Evolutionary conservation across 352 stramenopile species (phyloP), one percentile per base, ranked within the genome.

Genomic region (Pythium phragmiticola): DNA sequence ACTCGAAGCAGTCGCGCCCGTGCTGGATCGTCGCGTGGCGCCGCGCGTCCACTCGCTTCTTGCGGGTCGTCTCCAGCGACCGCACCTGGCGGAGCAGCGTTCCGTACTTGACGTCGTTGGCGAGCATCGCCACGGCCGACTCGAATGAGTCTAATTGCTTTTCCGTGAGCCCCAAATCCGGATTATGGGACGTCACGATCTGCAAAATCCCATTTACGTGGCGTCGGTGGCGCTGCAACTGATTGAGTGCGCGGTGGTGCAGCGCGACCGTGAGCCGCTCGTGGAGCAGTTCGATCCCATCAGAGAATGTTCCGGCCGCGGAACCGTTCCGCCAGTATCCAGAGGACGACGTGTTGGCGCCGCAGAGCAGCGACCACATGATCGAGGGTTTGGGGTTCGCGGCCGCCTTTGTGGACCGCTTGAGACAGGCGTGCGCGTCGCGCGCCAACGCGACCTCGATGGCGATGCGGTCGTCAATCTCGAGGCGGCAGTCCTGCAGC

Each of bases 61-160:
- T 66, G 4, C 68, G 65, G 9, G 67, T 83, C n/a, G 73, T 65
- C 17, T 68, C 65, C 0, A 95, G 66, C 45, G 76, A 57, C 11
- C 83, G 74, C 14, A 89, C 69, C 46, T 95, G 86, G 21, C 82
- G 73, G 4, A 66, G 42, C n/a, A 95, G 60, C 43, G 88, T 68
- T 19, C 66, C 78, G 63, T 89, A 88, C 74, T 90, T 92, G 41
- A 93, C 76, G 48, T 95, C 84, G 61, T 88, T 84, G 0, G 67
- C 75, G 36, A 95, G 68, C 81, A 92, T 90, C 1, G 74, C 74
- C 37, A 87, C 72, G 4, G 80, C 78, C 13, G 66, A 75, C 56
- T 92, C 82, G 34, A 95, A 91, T 57, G 86, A 90, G 60, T 92
- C 84, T 6, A 95, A 74, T 55, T 95, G 84, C 50, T 86, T 79